These are phyloP conservation scores for Exophiala dermatitidis DNA, from an alignment of 2,329 filamentous ascomycete genomes.

Conservation along the genomic window DNA sequence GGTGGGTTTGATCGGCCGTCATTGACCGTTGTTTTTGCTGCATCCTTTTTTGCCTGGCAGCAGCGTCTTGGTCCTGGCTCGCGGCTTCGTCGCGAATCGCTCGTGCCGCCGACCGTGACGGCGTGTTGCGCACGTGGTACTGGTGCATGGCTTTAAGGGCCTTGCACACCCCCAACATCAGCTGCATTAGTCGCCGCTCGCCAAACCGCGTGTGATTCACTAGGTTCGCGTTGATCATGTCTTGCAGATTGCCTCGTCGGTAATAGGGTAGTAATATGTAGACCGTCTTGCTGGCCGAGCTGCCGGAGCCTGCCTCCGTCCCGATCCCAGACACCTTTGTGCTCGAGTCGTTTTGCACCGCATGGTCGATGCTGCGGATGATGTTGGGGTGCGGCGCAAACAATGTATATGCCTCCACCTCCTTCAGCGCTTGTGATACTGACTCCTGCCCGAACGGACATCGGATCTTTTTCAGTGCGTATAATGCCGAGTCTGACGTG, in stretches of 20 bases:
- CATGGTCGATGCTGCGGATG: conserved; percentile 77
- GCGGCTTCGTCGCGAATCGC: conserved; percentile 50
- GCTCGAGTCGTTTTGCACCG: conserved; percentile 64
- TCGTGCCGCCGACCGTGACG: conserved; percentile 44
- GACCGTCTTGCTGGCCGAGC: conserved; percentile 73
- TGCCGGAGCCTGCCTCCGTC: conserved; percentile 36
- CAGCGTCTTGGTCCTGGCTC: conserved; percentile 44
- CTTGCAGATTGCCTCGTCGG: conserved; percentile 87
- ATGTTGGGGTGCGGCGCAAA: conserved; percentile 79
- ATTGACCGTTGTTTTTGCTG: conserved; percentile 39
- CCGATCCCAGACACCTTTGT: conserved; percentile 51
- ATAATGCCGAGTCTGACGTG: conserved; percentile 66
- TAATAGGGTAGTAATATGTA: conserved; percentile 97
- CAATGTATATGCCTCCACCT: conserved; percentile 92
- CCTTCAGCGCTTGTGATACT: conserved; percentile 86
- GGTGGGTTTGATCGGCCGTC: conserved; percentile 36
- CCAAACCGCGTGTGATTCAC: conserved; percentile 91
- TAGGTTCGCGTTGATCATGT: conserved; percentile 96
- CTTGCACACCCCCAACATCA: conserved; percentile 87
- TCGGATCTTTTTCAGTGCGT: conserved; percentile 96
- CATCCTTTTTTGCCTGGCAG: conserved; percentile 29
- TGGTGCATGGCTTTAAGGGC: conserved; percentile 87
- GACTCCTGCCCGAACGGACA: conserved; percentile 97
- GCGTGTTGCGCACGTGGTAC: conserved; percentile 56
- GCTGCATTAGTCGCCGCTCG: conserved; percentile 74